Evolutionary conservation across 805 yeast species (phyloP).

Genomic region (Kodamaea fukazawae): DNA sequence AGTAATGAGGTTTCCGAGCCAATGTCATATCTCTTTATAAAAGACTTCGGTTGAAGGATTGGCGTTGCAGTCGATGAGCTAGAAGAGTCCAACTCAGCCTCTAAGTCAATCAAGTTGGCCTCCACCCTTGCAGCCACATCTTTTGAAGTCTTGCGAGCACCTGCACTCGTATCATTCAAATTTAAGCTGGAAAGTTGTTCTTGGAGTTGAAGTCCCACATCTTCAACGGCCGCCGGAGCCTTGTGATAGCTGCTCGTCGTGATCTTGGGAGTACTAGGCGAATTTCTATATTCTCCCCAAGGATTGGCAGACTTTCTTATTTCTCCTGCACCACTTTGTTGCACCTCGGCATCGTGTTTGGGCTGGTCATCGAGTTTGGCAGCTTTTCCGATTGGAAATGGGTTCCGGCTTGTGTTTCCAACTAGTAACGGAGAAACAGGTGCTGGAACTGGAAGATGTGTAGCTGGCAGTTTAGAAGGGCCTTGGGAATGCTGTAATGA

Average conservation of each 20-base stretch:
- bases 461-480: no score
- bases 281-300: conserved; percentile 30
- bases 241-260: no score
- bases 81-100: conserved; percentile 31
- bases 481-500: no score
- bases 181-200: conserved; percentile 7
- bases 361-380: conserved; percentile 2
- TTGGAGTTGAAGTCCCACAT: neutral
- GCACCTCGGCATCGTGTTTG: neutral
- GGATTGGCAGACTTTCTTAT: conserved; percentile 26
- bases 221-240: no score
- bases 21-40: conserved; percentile 9
- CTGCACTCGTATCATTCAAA: conserved; percentile 3
- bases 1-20: conserved; percentile 20
- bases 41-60: conserved; percentile 13
- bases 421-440: neutral
- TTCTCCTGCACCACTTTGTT: conserved; percentile 11
- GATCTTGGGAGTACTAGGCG: no score
- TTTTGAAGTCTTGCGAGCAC: conserved; percentile 3
- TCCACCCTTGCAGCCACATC: conserved; percentile 11
- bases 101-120: conserved; percentile 35
- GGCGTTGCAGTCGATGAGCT: conserved; percentile 19
- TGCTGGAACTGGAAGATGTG: no score
- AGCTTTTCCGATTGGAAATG: conserved; percentile 7
- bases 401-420: conserved; percentile 2